Evolutionary conservation across 2,329 filamentous ascomycete species (phyloP).

Genomic region (Xylariaceae sp.): DNA sequence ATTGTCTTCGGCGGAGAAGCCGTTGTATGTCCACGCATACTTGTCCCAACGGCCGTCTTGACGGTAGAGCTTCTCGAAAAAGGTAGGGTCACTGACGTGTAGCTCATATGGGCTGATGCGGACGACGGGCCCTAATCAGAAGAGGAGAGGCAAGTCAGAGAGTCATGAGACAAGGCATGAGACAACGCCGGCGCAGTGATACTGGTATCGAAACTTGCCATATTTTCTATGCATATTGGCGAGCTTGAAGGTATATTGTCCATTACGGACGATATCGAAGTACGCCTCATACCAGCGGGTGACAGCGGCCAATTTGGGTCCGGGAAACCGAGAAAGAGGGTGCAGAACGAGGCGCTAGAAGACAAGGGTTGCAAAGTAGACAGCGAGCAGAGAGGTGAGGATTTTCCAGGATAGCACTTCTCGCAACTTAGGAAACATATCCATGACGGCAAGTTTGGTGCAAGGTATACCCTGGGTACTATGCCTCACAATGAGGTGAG

Average conservation of each 20-base stretch:
- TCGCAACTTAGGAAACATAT: too few relatives aligned
- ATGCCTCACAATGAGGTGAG: too few relatives aligned
- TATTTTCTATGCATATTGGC: conserved; percentile 13
- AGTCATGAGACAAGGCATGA: background rate
- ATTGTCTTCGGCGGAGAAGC: conserved; percentile 8
- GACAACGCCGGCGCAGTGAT: too few relatives aligned
- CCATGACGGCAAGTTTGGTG: too few relatives aligned
- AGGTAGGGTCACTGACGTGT: conserved; percentile 15
- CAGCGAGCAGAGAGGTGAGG: too few relatives aligned
- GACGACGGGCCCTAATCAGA: conserved; percentile 14
- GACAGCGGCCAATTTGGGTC: conserved; percentile 18
- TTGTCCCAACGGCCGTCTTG: conserved; percentile 21
- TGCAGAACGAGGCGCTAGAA: conserved; percentile 18
- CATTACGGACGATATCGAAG: conserved; percentile 12
- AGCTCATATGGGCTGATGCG: conserved; percentile 17
- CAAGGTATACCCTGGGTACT: too few relatives aligned
- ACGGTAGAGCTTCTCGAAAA: conserved; percentile 17
- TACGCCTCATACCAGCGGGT: conserved; percentile 15
- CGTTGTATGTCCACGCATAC: conserved; percentile 16
- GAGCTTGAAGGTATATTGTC: conserved; percentile 21
- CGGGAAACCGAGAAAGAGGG: conserved; percentile 18
- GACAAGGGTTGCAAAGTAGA: conserved; percentile 10
- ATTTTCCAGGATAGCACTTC: too few relatives aligned
- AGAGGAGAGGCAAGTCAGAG: too few relatives aligned
- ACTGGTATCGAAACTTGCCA: conserved; percentile 10